Conservation (phyloP, 192 early-diverging fungal genomes). For the Lunasporangiospora selenospora region DNA sequence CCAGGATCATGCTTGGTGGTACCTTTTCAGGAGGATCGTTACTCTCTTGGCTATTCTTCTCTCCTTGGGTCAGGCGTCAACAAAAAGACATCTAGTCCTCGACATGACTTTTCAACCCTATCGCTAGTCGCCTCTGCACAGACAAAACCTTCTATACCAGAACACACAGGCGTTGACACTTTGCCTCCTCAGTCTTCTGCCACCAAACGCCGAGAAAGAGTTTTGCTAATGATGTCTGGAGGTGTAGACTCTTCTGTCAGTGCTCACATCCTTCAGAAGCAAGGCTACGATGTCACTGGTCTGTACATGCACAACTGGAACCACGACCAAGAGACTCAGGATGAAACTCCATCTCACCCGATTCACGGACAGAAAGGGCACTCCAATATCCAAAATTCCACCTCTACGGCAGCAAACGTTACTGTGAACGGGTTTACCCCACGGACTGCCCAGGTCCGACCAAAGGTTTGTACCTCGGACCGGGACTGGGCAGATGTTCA, state of each 20-base stretch:
- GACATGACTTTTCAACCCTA: too few species aligned
- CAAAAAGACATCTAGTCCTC: too few species aligned
- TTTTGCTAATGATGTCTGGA: conserved; percentile 90
- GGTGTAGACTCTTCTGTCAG: conserved; percentile 94
- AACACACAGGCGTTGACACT: too few species aligned
- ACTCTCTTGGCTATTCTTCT: too few species aligned
- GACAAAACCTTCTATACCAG: too few species aligned
- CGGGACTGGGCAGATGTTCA: conserved; percentile 84
- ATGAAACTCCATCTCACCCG: conserved; percentile 59
- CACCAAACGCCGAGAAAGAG: conserved; percentile 29
- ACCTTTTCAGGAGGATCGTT: too few species aligned
- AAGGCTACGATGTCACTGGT: conserved; percentile 73
- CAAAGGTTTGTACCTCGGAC: conserved; percentile 72
- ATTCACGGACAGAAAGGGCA: too few species aligned
- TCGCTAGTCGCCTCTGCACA: too few species aligned
- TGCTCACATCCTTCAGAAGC: conserved; percentile 73
- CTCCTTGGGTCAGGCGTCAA: too few species aligned
- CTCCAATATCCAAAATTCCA: too few species aligned
- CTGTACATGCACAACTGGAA: conserved; percentile 97
- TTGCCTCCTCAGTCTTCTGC: too few species aligned
- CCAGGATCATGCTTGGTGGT: too few species aligned
- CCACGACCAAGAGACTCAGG: conserved; percentile 66
- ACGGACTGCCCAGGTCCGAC: conserved; percentile 22
- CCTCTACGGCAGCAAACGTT: neutral
- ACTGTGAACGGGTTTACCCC: neutral